A percentile compares a stretch with the other conserved stretches of the same genome.
Conservation (phyloP, 805 yeast species). For the Torulaspora delbrueckii region DNA sequence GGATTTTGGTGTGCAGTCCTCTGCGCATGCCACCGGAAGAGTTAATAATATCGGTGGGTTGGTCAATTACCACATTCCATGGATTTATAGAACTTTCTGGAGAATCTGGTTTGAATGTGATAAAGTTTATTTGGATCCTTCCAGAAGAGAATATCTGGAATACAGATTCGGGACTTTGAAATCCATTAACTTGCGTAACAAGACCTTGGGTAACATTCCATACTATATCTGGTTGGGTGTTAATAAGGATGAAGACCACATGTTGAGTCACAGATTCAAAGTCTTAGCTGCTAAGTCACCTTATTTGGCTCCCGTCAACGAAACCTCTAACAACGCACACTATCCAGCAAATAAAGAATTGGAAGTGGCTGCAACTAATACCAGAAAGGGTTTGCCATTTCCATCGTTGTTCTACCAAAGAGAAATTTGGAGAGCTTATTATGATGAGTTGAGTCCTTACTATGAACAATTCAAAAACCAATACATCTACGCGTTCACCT, state of each 20-base stretch:
- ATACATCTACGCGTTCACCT: slow-evolving; percentile 81
- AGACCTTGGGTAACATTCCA: slow-evolving; percentile 65
- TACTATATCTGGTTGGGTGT: slow-evolving; percentile 82
- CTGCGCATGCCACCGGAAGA: slow-evolving; percentile 60
- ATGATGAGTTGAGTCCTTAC: slow-evolving; percentile 62
- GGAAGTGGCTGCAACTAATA: slow-evolving; percentile 65
- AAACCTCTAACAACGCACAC: slow-evolving; percentile 6
- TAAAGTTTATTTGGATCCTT: slow-evolving; percentile 69
- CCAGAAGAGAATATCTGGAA: slow-evolving; percentile 78
- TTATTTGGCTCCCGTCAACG: slow-evolving; percentile 55
- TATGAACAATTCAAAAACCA: slow-evolving; percentile 71
- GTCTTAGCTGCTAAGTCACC: slow-evolving; percentile 52
- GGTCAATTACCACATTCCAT: slow-evolving; percentile 64
- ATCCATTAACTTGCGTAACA: slow-evolving; percentile 63
- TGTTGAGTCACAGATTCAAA: slow-evolving; percentile 59
- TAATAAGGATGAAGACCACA: slow-evolving; percentile 43
- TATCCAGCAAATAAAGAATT: slow-evolving; percentile 54
- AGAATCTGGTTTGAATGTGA: slow-evolving; percentile 84
- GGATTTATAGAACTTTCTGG: slow-evolving; percentile 80
- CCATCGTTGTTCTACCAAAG: slow-evolving; percentile 77
- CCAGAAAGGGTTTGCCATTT: slow-evolving; percentile 62
- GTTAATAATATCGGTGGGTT: slow-evolving; percentile 73
- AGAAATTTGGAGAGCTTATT: slow-evolving; percentile 75
- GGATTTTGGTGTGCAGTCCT: slow-evolving; percentile 75
- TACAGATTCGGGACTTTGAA: slow-evolving; percentile 78